These are phyloP conservation scores for Amanita subjunquillea DNA, from an alignment of 768 basidiomycete genomes.

Conservation along the genomic window DNA sequence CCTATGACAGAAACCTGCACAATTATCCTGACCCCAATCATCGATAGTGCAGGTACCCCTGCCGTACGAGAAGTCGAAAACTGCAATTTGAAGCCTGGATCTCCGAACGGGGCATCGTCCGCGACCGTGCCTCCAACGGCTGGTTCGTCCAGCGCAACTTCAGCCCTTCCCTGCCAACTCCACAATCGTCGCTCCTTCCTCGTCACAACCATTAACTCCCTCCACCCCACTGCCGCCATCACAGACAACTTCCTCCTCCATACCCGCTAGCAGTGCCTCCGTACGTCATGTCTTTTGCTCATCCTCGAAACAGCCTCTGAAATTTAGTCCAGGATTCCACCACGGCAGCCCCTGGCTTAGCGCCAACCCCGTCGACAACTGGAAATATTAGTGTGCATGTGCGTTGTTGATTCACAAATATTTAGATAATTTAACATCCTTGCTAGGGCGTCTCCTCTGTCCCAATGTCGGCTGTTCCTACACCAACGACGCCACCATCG, in stretches of 20 bases:
- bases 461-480: slow-evolving; percentile 10
- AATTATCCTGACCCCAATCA: slow-evolving; percentile 45
- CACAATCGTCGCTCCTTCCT: neutral
- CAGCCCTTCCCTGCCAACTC: neutral
- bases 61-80: slow-evolving; percentile 41
- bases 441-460: slow-evolving; percentile 6
- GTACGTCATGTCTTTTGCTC: neutral
- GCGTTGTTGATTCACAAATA: neutral
- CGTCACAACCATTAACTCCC: neutral
- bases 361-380: neutral
- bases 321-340: neutral
- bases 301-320: neutral
- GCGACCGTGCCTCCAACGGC: slow-evolving; percentile 6
- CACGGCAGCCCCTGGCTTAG: neutral
- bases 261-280: neutral
- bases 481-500: neutral
- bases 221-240: slow-evolving; percentile 4
- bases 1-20: slow-evolving; percentile 48
- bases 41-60: slow-evolving; percentile 35
- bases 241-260: slow-evolving; percentile 1
- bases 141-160: neutral
- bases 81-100: slow-evolving; percentile 33
- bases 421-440: neutral
- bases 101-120: slow-evolving; percentile 6
- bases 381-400: neutral